These are phyloP conservation scores for Fraxinus nigra DNA, from an alignment of 305 asterid species.

Conservation along the genomic window DNA sequence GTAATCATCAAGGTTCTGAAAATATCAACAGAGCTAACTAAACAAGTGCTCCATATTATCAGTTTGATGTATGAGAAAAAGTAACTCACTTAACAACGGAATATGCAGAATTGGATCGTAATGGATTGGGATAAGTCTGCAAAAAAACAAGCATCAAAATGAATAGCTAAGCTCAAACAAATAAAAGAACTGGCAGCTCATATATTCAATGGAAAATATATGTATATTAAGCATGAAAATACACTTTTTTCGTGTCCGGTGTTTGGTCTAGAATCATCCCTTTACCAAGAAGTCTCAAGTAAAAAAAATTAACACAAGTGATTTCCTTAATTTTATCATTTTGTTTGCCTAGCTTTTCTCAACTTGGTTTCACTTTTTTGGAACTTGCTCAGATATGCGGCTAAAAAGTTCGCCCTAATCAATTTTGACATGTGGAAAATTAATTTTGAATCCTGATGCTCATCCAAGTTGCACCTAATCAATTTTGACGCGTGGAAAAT, in stretches of 20 bases:
- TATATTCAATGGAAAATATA: background rate
- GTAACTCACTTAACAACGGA: constrained; percentile 88
- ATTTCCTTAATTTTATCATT: background rate
- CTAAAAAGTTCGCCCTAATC: background rate
- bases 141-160: constrained; percentile 24
- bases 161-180: background rate
- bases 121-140: constrained; percentile 88
- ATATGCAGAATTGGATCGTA: constrained; percentile 82
- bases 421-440: background rate
- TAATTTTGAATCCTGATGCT: background rate
- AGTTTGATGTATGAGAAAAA: constrained; percentile 11
- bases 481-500: background rate
- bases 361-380: background rate
- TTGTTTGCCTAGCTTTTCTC: background rate
- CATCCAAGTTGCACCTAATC: background rate
- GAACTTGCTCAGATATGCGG: background rate
- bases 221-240: background rate
- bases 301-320: background rate
- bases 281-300: background rate
- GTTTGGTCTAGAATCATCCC: background rate
- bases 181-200: background rate
- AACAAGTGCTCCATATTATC: constrained; percentile 1
- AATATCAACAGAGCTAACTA: background rate
- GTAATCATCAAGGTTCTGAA: constrained; percentile 11
- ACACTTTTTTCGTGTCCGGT: background rate